Conservation (phyloP, 306 rosid species). For the Medicago arabica region DNA sequence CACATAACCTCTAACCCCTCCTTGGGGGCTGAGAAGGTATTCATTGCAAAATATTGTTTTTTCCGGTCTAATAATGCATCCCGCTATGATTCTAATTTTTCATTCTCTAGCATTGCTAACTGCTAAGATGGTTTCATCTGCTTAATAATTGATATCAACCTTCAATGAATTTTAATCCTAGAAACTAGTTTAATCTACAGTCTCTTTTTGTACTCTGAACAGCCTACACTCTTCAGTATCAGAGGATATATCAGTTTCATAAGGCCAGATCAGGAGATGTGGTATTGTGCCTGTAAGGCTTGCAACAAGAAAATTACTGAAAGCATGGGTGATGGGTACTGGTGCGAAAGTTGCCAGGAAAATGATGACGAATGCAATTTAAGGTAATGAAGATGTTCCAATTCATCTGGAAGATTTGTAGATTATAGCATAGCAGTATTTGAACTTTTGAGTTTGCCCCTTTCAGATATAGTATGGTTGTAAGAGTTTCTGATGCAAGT, state of each 20-base stretch:
- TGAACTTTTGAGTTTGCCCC: background rate
- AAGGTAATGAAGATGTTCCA: slow-evolving; percentile 50
- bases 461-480: slow-evolving; percentile 71
- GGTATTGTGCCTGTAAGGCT: slow-evolving; percentile 89
- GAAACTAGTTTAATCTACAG: background rate
- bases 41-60: background rate
- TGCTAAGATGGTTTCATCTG: background rate
- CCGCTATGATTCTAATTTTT: background rate
- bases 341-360: slow-evolving; percentile 97
- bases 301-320: slow-evolving; percentile 93
- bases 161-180: background rate
- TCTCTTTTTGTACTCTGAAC: slow-evolving; percentile 37
- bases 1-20: slow-evolving; percentile 62
- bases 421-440: background rate
- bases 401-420: background rate
- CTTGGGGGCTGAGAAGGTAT: slow-evolving; percentile 85
- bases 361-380: slow-evolving; percentile 69
- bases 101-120: background rate
- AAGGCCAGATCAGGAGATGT: slow-evolving; percentile 87
- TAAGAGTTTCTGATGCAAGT: slow-evolving; percentile 63
- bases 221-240: slow-evolving; percentile 77
- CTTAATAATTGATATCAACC: background rate
- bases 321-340: slow-evolving; percentile 69
- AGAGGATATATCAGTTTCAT: slow-evolving; percentile 71
- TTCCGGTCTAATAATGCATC: background rate